Conservation (phyloP, 148 eudicot genomes). For the Simmondsia chinensis region DNA sequence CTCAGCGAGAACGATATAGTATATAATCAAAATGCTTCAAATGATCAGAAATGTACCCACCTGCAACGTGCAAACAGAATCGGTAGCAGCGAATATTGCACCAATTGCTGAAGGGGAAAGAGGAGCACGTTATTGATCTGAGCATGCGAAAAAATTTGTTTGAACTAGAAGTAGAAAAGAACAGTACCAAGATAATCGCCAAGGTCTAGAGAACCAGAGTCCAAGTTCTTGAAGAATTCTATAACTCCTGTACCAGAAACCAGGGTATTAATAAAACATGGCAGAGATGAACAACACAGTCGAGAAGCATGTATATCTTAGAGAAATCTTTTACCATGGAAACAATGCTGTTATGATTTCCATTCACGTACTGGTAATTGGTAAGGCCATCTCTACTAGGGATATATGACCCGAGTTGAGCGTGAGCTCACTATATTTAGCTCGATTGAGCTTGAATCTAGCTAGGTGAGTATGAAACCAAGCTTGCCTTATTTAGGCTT, state of each 20-base stretch:
- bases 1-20: no score
- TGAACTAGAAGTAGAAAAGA: neutral
- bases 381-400: no score
- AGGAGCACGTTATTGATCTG: conserved; percentile 10
- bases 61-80: conserved; percentile 84
- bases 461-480: no score
- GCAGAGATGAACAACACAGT: neutral
- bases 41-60: conserved; percentile 16
- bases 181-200: conserved; percentile 59
- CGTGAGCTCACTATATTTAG: no score
- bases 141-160: neutral
- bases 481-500: no score
- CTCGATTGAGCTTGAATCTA: no score
- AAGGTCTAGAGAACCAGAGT: conserved; percentile 42
- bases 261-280: conserved; percentile 2
- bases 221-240: conserved; percentile 33
- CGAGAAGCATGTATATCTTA: neutral
- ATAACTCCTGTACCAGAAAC: conserved; percentile 37
- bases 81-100: conserved; percentile 83
- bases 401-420: no score
- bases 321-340: neutral
- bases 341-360: no score
- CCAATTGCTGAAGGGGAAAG: conserved; percentile 52
- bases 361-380: no score
- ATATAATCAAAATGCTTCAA: conserved; percentile 5